Evolutionary conservation across 805 yeast genomes (phyloP), one percentile per base, ranked within the genome.

Genomic region (Metschnikowia noctiluminum): DNA sequence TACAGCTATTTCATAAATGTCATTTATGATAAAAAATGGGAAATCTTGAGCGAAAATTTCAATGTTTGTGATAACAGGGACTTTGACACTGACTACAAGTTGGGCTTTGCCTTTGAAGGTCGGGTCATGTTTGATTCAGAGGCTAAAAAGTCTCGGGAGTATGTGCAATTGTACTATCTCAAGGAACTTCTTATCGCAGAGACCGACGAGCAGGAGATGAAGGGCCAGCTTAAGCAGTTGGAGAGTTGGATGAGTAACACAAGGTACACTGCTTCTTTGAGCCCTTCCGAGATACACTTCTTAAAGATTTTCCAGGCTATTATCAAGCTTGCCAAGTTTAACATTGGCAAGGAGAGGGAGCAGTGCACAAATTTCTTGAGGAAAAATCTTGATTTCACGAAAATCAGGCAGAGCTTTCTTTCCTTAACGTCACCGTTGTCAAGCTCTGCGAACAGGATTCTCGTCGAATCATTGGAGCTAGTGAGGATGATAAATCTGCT

Each of bases 1-100:
- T 51, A 61, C 36, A 47, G 43, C 31, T 70, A 68, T 48, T 70
- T 71, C 49, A 37, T 47, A 32, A 50, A 52, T 7, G 42, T 53
- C 28, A 35, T 68, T 9, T 49, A 50, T 26, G 55, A 45, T 11
- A 49, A 47, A 15, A 57, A 53, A 10, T 42, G 48, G n/a, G 49
- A 46, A 7, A 44, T 63, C 27, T 40, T 59, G 27, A 28, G 49
- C 30, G 58, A 53, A 5, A 32, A 38, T 1, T 52, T 56, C 28
- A 28, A 48, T 13, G 46, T 69, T 8, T 58, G 56, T 21, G 92
- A 87, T 60, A 84, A 84, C 55, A 73, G 92, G 47, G 94, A 87
- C 57, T 63, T 69, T 46, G 67, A 63, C 6, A 75, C 80, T 10
- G 68, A 82, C 42, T 81, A 82, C 80, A 77, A 78, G 45, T 65